These are phyloP conservation scores for Gloeopeniophorella convolvens DNA, from an alignment of 768 basidiomycete genomes.

Conservation along the genomic window DNA sequence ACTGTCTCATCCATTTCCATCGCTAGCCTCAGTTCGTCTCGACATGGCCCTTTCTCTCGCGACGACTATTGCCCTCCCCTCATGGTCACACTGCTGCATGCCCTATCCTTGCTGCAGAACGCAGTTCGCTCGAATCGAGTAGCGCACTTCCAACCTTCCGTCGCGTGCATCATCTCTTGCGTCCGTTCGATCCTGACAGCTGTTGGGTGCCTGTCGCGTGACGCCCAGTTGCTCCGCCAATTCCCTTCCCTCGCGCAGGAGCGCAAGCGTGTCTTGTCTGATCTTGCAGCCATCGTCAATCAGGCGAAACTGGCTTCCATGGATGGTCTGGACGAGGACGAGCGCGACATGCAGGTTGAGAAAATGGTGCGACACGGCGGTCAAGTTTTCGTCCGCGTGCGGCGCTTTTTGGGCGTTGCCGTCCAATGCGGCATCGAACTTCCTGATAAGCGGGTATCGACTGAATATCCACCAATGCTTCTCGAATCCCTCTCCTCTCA, in stretches of 20 bases:
- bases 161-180: constrained; percentile 91
- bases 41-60: constrained; percentile 14
- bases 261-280: constrained; percentile 74
- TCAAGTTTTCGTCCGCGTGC: constrained; percentile 74
- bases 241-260: constrained; percentile 66
- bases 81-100: constrained; percentile 80
- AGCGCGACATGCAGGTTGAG: constrained; percentile 53
- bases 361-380: constrained; percentile 77
- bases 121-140: constrained; percentile 74
- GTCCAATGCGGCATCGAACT: constrained; percentile 69
- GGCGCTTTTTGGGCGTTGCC: constrained; percentile 70
- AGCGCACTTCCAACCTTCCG: constrained; percentile 87
- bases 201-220: constrained; percentile 78
- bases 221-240: constrained; percentile 63
- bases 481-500: constrained; percentile 18
- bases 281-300: constrained; percentile 75
- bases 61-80: constrained; percentile 59
- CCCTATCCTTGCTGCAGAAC: constrained; percentile 77
- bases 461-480: constrained; percentile 13
- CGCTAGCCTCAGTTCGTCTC: constrained; percentile 8
- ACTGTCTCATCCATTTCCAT: constrained; percentile 7
- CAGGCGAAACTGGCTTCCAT: constrained; percentile 62
- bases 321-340: constrained; percentile 43
- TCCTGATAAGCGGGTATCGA: constrained; percentile 30
- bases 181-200: constrained; percentile 82